Base-by-base conservation (phyloP, 768 basidiomycete species). In the Trametes coccinea region DNA sequence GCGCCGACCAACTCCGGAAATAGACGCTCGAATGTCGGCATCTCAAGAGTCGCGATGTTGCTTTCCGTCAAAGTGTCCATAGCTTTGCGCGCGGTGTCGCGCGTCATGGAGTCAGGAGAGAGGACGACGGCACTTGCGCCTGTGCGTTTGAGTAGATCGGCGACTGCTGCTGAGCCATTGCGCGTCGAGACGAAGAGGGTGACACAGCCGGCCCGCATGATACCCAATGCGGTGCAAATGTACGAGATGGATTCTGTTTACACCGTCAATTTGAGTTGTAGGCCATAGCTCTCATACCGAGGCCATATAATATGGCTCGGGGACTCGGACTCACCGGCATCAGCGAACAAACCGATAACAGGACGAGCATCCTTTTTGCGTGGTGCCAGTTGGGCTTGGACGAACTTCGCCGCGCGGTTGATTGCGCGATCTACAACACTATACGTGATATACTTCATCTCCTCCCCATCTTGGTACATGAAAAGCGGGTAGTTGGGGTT, bases 401-500 rank as follows among this genome's bases (percentile, higher is more conserved):
- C 56, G 43, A 69, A 17, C 0, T 50, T 49, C 4, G 66, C 73
- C 0, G 70, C 73, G 29, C 61, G 64, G 46, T 69, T 67, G 27
- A 72, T 66, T 17, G 69, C 73, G 3, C 57, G 60, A 22, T 67
- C 64, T 10, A 66, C 69, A 9, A 74, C 65, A 4, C 61, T 13
- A 58, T 70, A 76, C 29, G 61, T 60, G 10, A 75, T 62, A 5
- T 63, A 65, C 14, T 52, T 52, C 5, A 60, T 31, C 2, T 33
- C 5, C 6, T 59, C 65, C 56, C 63, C 63, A 9, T 65, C 66
- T 3, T 66, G 53, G 10, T 60, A 75, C 4, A 65, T 56, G 56
- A 73, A 77, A 31, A 76, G 50, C 9, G 73, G 74, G 59, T 78
- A 76, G 29, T 70, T 53, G 0, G 74, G 67, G n/a, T 64, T 70